Base-by-base conservation (phyloP, 768 basidiomycete genomes). In the Leccinum arenicola region DNA sequence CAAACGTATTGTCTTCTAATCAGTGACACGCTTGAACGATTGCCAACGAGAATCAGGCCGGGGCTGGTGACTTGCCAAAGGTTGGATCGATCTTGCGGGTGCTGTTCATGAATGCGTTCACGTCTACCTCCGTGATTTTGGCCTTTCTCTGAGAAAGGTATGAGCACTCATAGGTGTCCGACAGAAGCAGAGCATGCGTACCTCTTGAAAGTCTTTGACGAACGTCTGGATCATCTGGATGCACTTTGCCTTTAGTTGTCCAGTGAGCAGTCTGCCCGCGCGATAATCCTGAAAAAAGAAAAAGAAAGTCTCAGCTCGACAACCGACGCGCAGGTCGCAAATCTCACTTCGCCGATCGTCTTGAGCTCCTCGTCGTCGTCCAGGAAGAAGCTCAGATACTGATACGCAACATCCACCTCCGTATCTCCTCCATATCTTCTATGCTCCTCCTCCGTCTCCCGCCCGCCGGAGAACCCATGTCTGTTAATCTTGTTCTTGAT, bases 401-500 rank as follows among this genome's bases (percentile, higher is more conserved):
- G 95, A 74, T 93, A 98, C 57, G 88, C 82, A 56, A 99, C 93
- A 73, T 99, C 97, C 19, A 98, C 94, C 55, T 98, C 94, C 1
- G 94, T 87, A 72, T 98, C 82, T 0, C 97, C 97, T 4, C 97
- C 97, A 17, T 89, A 75, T 66, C 79, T 82, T 62, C 93, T 71
- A 71, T 99, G 97, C 60, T 97, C 93, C 74, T 98, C 96, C 74
- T 93, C 89, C n/a, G 93, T 94, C 74, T 95, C 95, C 70, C 85
- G 80, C 21, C 97, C 97, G 10, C 97, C 97, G 1, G 92, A 95
- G 75, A 98, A 99, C 3, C 94, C 97, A 68, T 99, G 94, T 66
- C 81, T 86, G 71, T 93, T 97, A 68, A 99, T 85, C 79, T 99
- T 99, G 72, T 94, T 97, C 78, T 97, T 96, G 77, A 99, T 98